Evolutionary conservation across 1,284 basidiomycete genomes (phyloP).

Genomic region (Amylostereum areolatum): DNA sequence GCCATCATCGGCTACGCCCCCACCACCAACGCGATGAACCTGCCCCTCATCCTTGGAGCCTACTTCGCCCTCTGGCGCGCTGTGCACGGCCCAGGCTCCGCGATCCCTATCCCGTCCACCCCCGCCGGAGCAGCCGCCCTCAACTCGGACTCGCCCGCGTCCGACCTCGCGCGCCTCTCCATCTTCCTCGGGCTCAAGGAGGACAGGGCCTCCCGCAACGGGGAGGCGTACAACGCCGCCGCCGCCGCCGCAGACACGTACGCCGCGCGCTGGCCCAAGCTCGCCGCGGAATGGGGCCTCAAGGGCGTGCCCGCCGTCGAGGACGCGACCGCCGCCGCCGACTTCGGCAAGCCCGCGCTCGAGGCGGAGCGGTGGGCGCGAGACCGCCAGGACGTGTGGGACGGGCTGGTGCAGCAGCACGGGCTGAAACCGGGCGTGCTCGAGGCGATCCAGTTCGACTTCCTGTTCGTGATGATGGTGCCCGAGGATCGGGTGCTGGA

Average conservation of each 20-base stretch:
- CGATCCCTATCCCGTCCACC: not conserved
- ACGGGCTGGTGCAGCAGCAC: not conserved
- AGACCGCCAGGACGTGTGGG: not conserved
- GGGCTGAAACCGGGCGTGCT: not conserved
- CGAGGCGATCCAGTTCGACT: not conserved
- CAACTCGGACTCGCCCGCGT: not conserved
- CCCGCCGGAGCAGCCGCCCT: not conserved
- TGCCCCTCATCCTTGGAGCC: constrained; percentile 1
- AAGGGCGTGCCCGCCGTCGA: not conserved
- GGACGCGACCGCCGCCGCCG: not conserved
- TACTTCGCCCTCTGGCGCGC: constrained; percentile 5
- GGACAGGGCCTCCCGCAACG: not conserved
- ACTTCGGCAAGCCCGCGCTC: not conserved
- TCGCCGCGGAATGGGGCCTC: not conserved
- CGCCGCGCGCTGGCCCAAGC: not conserved
- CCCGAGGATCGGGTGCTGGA: not conserved
- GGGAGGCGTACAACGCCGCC: not conserved
- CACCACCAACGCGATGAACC: constrained; percentile 3
- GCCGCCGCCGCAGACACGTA: not conserved
- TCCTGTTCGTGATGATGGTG: not conserved
- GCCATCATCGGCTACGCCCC: constrained; percentile 5
- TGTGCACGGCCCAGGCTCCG: constrained; percentile 2
- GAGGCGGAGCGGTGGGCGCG: not conserved
- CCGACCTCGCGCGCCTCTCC: not conserved
- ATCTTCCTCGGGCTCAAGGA: not conserved